Evolutionary conservation across 2,329 filamentous ascomycete species (phyloP), one percentile per base, ranked within the genome.

Genomic region (Fusarium sp.): DNA sequence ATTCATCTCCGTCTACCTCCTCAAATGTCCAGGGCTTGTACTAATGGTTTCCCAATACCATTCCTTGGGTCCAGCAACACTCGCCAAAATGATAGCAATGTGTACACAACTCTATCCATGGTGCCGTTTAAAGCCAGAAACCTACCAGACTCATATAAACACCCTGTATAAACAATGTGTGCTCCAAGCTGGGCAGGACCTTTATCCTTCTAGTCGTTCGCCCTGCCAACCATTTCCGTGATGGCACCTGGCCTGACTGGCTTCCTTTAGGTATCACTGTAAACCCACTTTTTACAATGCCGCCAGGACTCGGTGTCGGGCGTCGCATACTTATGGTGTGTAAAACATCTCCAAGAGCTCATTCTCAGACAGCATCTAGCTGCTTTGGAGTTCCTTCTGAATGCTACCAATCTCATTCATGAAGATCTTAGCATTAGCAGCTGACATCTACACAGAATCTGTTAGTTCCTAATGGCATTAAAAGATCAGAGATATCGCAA

Each of bases 341-440:
- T 39, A 64, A 48, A 38, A 49, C 28, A 48, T 65, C 44, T 43
- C 26, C 50, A 50, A 63, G 45, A 31, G 49, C 52, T 58, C 45
- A 39, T 55, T 48, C 52, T 44, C 14, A n/a, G 22, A 54, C 55
- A 59, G 42, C 33, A 22, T 24, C 72, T 78, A 82, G 61, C 76
- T 78, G 62, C 74, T 78, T 68, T 81, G 81, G 34, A 88, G 80
- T 74, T 87, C 85, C 65, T 79, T 82, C 74, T 88, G 85, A 46
- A 88, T 80, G 66, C 81, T 78, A 48, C 80, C 76, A 33, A 88
- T 80, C 63, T 86, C 84, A 42, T 81, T 82, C 66, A 87, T 72
- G 68, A 88, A 87, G 58, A 72, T 77, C 77, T 86, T 87, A 9
- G 85, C 85, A 69, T 84, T 88, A 17, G 83, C 82, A 31, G 81